Evolutionary conservation across 768 basidiomycete genomes (phyloP).

Genomic region (Tricholoma saponaceum): DNA sequence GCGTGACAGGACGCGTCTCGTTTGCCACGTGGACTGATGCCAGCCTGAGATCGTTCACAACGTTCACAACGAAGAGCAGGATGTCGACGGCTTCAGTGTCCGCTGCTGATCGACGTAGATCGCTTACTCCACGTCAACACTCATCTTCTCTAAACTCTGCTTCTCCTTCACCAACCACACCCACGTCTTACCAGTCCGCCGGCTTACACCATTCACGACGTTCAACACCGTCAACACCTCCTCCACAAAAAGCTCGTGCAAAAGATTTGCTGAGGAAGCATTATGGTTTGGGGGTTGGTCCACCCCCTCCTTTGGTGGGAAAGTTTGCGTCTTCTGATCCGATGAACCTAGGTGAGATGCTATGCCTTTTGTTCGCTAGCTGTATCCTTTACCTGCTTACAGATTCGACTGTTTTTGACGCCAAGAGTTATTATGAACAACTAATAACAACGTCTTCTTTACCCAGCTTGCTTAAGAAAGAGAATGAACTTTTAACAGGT

Average conservation of each 20-base stretch:
- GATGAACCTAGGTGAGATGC: constrained; percentile 69
- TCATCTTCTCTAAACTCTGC: constrained; percentile 44
- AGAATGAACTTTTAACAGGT: constrained; percentile 81
- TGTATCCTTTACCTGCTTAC: neutral
- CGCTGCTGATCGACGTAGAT: constrained; percentile 19
- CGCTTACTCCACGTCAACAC: constrained; percentile 28
- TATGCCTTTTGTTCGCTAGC: no score
- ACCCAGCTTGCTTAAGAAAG: constrained; percentile 66
- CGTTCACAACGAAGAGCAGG: neutral
- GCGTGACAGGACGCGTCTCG: neutral
- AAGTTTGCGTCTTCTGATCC: constrained; percentile 61
- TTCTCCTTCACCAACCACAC: constrained; percentile 26
- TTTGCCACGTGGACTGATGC: neutral
- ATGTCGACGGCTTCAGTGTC: constrained; percentile 10
- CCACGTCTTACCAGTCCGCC: constrained; percentile 6
- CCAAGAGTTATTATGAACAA: constrained; percentile 82
- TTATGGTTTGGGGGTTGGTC: constrained; percentile 79
- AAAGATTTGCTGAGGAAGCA: constrained; percentile 80
- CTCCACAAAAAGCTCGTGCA: constrained; percentile 52
- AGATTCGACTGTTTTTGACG: constrained; percentile 84
- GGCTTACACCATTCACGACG: constrained; percentile 22
- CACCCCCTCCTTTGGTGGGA: constrained; percentile 57
- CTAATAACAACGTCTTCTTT: constrained; percentile 79
- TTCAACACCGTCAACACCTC: constrained; percentile 26
- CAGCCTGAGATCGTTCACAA: no score